phyloP scores from a whole-genome alignment of 768 basidiomycete species.

The Boletus tomentosulus region DNA sequence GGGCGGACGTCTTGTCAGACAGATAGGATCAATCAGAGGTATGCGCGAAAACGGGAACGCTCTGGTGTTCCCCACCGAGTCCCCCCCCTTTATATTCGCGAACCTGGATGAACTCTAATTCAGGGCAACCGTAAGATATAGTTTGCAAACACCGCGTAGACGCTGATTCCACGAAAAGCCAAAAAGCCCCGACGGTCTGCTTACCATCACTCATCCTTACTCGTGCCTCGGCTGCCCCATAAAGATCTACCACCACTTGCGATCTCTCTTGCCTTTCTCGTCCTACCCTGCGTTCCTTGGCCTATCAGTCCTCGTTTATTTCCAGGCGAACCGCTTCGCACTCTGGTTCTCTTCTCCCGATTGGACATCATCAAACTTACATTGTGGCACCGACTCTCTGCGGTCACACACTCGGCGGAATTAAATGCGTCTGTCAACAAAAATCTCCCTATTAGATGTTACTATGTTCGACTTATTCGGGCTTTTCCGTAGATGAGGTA shows the following conservation, averaged over 20 bases:
- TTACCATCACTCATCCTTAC: conserved; percentile 22
- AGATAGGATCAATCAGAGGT: background rate
- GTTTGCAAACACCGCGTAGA: conserved; percentile 29
- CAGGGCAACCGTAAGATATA: conserved; percentile 13
- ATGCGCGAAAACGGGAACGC: conserved; percentile 13
- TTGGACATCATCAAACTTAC: conserved; percentile 37
- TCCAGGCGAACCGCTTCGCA: conserved; percentile 45
- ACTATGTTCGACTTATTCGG: conserved; percentile 31
- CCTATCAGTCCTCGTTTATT: conserved; percentile 33
- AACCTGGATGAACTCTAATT: conserved; percentile 31
- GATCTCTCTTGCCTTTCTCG: conserved; percentile 28
- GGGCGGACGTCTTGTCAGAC: background rate
- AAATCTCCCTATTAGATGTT: conserved; percentile 45
- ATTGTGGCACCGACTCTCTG: conserved; percentile 36
- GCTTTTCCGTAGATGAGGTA: conserved; percentile 31
- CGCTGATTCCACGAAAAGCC: conserved; percentile 26
- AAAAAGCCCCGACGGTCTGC: conserved; percentile 24
- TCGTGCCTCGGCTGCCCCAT: conserved; percentile 26
- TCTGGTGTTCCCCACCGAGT: background rate
- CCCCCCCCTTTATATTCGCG: conserved; percentile 27
- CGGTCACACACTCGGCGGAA: conserved; percentile 32
- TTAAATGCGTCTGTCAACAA: conserved; percentile 33
- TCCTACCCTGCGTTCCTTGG: conserved; percentile 27
- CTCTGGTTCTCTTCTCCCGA: conserved; percentile 41
- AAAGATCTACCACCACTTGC: conserved; percentile 17